phyloP scores from a whole-genome alignment of 2,329 filamentous ascomycete species.

The Venturia nashicola region DNA sequence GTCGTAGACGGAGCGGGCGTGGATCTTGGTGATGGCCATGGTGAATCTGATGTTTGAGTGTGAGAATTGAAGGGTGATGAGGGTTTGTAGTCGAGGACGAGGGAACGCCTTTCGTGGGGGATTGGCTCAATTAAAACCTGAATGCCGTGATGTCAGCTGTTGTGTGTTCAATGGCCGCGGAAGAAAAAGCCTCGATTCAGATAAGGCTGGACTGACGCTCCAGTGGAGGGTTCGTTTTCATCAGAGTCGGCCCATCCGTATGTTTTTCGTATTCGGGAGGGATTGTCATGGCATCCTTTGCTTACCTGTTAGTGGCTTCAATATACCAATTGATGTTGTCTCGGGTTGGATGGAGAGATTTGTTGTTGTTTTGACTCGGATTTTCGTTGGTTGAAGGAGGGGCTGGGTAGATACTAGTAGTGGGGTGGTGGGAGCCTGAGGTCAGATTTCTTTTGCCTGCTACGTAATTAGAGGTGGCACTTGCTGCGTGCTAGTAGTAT shows the following conservation, averaged over 20 bases:
- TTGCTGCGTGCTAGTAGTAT: too few relatives aligned
- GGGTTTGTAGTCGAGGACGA: background rate
- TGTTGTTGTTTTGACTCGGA: background rate
- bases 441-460: background rate
- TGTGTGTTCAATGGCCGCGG: background rate
- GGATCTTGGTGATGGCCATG: constrained; percentile 58
- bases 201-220: constrained; percentile 2
- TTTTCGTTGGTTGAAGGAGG: background rate
- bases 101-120: background rate
- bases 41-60: constrained; percentile 26
- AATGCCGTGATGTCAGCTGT: constrained; percentile 7
- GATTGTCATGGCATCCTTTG: background rate
- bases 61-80: too few relatives aligned
- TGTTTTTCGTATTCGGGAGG: constrained; percentile 1
- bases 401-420: background rate
- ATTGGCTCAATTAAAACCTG: constrained; percentile 3
- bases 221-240: background rate
- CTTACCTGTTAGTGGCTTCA: constrained; percentile 3
- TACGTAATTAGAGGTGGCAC: background rate
- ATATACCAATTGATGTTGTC: background rate
- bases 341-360: background rate
- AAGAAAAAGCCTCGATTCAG: constrained; percentile 4
- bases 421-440: background rate
- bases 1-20: constrained; percentile 79
- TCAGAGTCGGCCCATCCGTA: background rate